A percentile compares a stretch with the other conserved stretches of the same genome.
phyloP scores from a whole-genome alignment of 345 rosid genomes.

The Raphanus raphanistrum region DNA sequence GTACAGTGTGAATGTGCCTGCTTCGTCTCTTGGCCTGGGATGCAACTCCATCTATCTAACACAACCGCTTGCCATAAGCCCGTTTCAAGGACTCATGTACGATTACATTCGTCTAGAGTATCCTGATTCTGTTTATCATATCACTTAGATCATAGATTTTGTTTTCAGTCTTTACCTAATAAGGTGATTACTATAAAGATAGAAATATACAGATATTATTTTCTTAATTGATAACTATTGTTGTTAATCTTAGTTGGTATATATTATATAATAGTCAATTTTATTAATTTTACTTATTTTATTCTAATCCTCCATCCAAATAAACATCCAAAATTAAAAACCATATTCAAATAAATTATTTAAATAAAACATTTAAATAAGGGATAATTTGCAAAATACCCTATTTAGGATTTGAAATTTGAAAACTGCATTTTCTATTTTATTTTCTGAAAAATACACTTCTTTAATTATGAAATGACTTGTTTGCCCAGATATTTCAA shows the following conservation, averaged over 20 bases:
- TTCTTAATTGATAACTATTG: neutral
- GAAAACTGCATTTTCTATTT: no score
- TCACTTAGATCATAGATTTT: constrained; percentile 12
- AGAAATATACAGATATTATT: neutral
- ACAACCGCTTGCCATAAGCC: constrained; percentile 47
- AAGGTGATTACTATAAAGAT: neutral
- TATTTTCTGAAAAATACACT: no score
- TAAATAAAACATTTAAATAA: no score
- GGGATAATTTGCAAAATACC: no score
- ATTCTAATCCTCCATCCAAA: neutral
- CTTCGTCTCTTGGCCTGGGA: constrained; percentile 48
- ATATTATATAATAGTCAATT: neutral
- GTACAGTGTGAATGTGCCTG: constrained; percentile 49
- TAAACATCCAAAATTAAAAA: no score
- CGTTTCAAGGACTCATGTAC: constrained; percentile 83
- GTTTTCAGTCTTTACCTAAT: neutral
- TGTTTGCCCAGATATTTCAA: no score
- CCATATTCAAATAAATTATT: neutral
- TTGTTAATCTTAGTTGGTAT: neutral
- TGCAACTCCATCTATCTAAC: constrained; percentile 61
- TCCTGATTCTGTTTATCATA: constrained; percentile 39
- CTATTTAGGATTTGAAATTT: no score
- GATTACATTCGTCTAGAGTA: constrained; percentile 77
- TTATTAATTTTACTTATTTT: no score
- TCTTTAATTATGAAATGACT: no score